phyloP scores from a whole-genome alignment of 78 protist genomes.

The Dictyostelium discoideum region dicty_2.7 NC_007091.3:1631001-1631500 shows the following conservation, averaged over 20 bases:
- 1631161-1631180: not conserved
- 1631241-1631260: not conserved
- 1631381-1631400: too few species aligned
- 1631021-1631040: not conserved
- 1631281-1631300: too few species aligned
- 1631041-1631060: not conserved
- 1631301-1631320: not conserved
- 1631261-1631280: not conserved
- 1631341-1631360: too few species aligned
- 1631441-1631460: not conserved
- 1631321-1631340: not conserved
- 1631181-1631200: not conserved
- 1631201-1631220: not conserved
- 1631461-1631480: too few species aligned
- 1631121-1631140: too few species aligned
- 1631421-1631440: not conserved
- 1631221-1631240: not conserved
- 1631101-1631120: not conserved
- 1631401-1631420: not conserved
- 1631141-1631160: too few species aligned
- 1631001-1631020: not conserved
- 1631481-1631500: not conserved
- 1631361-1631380: too few species aligned
- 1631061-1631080: not conserved
- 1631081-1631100: not conserved